These are phyloP conservation scores for Fusarium sterilihyphosum DNA, from an alignment of 2,329 filamentous ascomycete species.

Conservation along the genomic window DNA sequence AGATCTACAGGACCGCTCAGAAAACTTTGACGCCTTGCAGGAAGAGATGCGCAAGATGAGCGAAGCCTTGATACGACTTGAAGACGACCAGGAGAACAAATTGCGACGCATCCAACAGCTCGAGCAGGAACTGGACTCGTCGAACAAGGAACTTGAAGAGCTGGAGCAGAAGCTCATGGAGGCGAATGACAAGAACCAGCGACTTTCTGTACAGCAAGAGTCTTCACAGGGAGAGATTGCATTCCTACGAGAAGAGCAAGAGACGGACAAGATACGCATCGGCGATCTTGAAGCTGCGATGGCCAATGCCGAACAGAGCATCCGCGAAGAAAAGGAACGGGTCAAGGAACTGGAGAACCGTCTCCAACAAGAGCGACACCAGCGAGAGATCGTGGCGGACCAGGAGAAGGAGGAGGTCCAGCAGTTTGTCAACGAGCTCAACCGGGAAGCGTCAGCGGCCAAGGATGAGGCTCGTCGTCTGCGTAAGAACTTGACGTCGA, in stretches of 20 bases:
- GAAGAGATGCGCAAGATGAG: conserved; percentile 93
- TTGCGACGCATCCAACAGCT: conserved; percentile 81
- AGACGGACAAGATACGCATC: conserved; percentile 97
- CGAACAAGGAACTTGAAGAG: conserved; percentile 86
- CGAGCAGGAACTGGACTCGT: conserved; percentile 82
- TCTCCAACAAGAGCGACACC: conserved; percentile 82
- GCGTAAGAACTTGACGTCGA: conserved; percentile 82
- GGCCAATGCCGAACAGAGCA: conserved; percentile 78
- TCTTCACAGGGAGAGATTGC: conserved; percentile 92
- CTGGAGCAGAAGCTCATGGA: conserved; percentile 87
- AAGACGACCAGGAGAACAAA: conserved; percentile 88
- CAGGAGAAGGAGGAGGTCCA: conserved; percentile 96
- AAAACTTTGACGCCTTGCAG: conserved; percentile 92
- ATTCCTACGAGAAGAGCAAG: conserved; percentile 96
- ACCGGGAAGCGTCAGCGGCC: conserved; percentile 79
- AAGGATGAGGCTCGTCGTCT: conserved; percentile 88
- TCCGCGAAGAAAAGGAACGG: conserved; percentile 87
- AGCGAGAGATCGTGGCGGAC: conserved; percentile 85
- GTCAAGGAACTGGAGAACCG: conserved; percentile 76
- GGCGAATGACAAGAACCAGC: conserved; percentile 85
- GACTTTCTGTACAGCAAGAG: conserved; percentile 90
- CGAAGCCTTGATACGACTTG: conserved; percentile 84
- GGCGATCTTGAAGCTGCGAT: conserved; percentile 89
- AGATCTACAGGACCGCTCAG: conserved; percentile 79
- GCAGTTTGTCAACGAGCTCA: conserved; percentile 91